Conservation (phyloP, 139 green algal species). For the Pleodorina starrii region DNA sequence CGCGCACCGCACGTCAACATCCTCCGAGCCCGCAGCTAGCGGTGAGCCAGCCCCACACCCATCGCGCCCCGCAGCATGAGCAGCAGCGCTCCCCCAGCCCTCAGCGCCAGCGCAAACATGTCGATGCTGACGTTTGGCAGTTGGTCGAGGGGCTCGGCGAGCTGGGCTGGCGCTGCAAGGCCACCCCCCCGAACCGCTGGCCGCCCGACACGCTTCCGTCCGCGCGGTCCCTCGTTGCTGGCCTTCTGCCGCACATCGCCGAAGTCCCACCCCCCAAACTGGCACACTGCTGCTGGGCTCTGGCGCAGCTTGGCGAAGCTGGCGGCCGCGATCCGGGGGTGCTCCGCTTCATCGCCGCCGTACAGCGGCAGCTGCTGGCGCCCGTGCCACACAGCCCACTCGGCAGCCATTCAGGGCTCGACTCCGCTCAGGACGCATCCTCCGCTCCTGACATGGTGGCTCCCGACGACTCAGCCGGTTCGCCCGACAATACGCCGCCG, state of each 20-base stretch:
- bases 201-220: neutral
- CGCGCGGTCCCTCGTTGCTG: neutral
- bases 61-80: neutral
- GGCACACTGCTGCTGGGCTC: constrained; percentile 25
- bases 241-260: neutral
- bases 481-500: too few relatives aligned
- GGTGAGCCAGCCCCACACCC: neutral
- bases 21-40: neutral
- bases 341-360: neutral
- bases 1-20: neutral
- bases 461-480: too few relatives aligned
- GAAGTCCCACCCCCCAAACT: neutral
- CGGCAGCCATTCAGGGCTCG: too few relatives aligned
- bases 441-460: too few relatives aligned
- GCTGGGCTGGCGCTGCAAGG: constrained; percentile 11
- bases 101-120: neutral
- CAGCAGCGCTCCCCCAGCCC: neutral
- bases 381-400: too few relatives aligned
- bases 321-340: neutral
- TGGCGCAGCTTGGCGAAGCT: neutral
- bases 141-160: constrained; percentile 1
- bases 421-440: too few relatives aligned
- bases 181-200: neutral
- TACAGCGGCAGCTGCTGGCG: neutral
- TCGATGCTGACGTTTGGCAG: neutral